Evolutionary conservation across 2,329 filamentous ascomycete species (phyloP).

Genomic region (Calonectria henricotiae): DNA sequence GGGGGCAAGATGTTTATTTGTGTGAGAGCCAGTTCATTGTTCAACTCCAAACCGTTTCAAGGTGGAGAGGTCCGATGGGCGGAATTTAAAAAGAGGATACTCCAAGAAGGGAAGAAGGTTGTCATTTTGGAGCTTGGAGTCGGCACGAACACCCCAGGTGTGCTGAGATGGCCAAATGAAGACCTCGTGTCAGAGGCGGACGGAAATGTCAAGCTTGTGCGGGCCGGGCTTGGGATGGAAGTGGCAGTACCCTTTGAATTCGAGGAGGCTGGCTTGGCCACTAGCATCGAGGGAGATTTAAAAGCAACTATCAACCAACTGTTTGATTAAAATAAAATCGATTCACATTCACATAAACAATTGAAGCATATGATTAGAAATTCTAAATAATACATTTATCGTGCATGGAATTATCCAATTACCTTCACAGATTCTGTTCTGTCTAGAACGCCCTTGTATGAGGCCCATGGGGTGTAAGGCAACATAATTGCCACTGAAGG

Average conservation of each 20-base stretch:
- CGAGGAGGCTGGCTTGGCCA: conserved; percentile 44
- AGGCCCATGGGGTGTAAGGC: conserved; percentile 12
- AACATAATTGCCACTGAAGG: not conserved
- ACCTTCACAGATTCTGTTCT: not conserved
- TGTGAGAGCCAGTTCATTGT: conserved; percentile 44
- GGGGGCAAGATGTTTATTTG: conserved; percentile 47
- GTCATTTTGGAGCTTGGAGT: conserved; percentile 48
- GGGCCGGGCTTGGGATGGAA: conserved; percentile 44
- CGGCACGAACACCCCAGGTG: conserved; percentile 48
- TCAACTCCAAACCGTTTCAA: conserved; percentile 43
- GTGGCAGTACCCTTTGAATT: conserved; percentile 46
- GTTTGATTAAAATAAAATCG: conserved; percentile 15
- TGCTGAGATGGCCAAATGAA: conserved; percentile 48
- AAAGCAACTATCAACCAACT: conserved; percentile 27
- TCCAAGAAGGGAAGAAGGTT: conserved; percentile 38
- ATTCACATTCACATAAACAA: not conserved
- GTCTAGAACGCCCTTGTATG: conserved; percentile 4
- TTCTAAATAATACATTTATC: conserved; percentile 4
- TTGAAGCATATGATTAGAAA: not conserved
- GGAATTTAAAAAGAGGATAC: conserved; percentile 27
- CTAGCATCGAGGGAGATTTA: conserved; percentile 46
- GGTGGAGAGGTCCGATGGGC: conserved; percentile 40
- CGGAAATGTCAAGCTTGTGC: conserved; percentile 43
- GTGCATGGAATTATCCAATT: not conserved
- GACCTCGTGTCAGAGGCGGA: conserved; percentile 38